These are phyloP conservation scores for Pseudotulostoma volvatum DNA, from an alignment of 495 filamentous ascomycete genomes.

Conservation along the genomic window DNA sequence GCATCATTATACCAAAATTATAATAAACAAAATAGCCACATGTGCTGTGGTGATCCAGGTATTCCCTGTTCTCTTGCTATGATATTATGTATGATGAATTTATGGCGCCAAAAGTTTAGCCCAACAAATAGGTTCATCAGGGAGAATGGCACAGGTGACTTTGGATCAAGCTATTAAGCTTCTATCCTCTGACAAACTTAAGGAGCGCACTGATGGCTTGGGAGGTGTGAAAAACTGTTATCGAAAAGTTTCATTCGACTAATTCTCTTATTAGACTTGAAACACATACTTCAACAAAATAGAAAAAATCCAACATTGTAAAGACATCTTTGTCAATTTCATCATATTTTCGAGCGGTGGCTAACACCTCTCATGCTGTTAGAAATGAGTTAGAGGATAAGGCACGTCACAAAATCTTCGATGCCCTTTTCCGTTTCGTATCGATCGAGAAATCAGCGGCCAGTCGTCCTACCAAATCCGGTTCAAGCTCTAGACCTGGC, in stretches of 20 bases:
- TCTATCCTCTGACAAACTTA: constrained; percentile 36
- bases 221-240: constrained; percentile 25
- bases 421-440: constrained; percentile 57
- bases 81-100: no score
- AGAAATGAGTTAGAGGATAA: constrained; percentile 49
- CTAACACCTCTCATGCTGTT: constrained; percentile 10
- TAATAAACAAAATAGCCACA: no score
- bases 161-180: constrained; percentile 23
- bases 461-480: constrained; percentile 36
- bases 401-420: constrained; percentile 64
- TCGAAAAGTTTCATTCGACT: constrained; percentile 20
- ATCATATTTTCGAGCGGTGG: constrained; percentile 1
- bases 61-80: no score
- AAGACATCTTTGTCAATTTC: constrained; percentile 11
- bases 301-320: constrained; percentile 41
- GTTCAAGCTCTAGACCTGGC: constrained; percentile 18
- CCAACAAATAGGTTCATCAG: no score
- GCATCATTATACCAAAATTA: no score
- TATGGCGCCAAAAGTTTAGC: no score
- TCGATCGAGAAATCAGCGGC: constrained; percentile 49
- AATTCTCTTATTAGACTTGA: constrained; percentile 31
- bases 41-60: no score
- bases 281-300: constrained; percentile 45
- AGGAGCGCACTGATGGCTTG: constrained; percentile 35
- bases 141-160: constrained; percentile 22